phyloP scores from a whole-genome alignment of 257 asterid species.

The Ballota nigra region DNA sequence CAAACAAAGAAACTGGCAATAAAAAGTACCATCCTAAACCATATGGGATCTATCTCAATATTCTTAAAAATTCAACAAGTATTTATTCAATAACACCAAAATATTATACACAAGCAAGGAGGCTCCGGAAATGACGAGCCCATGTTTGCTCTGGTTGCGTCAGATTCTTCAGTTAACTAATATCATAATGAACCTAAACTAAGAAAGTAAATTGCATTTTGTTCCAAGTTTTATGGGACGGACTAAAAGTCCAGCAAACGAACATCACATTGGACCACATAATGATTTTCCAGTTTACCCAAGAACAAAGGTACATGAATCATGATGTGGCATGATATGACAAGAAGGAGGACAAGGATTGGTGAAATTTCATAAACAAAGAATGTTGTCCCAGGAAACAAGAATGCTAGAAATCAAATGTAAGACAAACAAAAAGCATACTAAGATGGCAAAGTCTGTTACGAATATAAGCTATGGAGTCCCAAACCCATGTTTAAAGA shows the following conservation, averaged over 20 bases:
- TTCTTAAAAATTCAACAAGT: not conserved
- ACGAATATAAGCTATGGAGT: no score
- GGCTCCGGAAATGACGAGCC: not conserved
- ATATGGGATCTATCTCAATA: not conserved
- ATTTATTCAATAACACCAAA: not conserved
- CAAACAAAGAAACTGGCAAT: not conserved
- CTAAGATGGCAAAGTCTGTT: not conserved
- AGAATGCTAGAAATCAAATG: not conserved
- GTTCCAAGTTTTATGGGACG: not conserved
- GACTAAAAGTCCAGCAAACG: constrained; percentile 6
- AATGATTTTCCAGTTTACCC: not conserved
- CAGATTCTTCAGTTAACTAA: not conserved
- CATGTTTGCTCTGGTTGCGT: not conserved
- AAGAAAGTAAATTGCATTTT: not conserved
- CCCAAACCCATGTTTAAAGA: no score
- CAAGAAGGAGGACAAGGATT: not conserved
- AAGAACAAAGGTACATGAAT: not conserved
- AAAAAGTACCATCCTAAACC: not conserved
- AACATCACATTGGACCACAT: not conserved
- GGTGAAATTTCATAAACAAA: not conserved
- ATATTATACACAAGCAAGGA: not conserved
- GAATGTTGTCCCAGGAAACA: constrained; percentile 5
- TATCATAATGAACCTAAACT: not conserved
- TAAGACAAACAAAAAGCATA: not conserved
- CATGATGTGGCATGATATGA: not conserved